Evolutionary conservation across 495 filamentous ascomycete genomes (phyloP), one percentile per base, ranked within the genome.

Genomic region (Penicillium tannophilum): DNA sequence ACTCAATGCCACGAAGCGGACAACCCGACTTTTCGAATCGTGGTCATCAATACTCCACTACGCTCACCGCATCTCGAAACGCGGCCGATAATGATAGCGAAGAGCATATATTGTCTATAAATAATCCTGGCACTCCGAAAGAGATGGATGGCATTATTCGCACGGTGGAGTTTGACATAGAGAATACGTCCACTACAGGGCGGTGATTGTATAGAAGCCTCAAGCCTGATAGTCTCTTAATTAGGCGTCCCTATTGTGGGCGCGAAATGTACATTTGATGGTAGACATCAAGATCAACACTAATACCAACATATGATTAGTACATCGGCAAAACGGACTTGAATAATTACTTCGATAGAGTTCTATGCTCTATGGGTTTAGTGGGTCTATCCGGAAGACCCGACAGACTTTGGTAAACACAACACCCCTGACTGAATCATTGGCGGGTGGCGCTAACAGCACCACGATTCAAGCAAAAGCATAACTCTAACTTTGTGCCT

Each of bases 111-210:
- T 60, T 74, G 6, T 45, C 62, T 5, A 2, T 45, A 8, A 33
- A 41, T 4, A 28, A 23, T 9, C 41, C 41, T 17, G 46, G 23
- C 17, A 39, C 17, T 53, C 47, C 55, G 24, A 66, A 42, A 35
- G 65, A 66, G 24, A 19, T 23, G 24, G 56, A 55, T 41, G 71
- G 69, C 6, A 74, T 74, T 28, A 52, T 72, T 31, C 69, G 62
- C 14, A 74, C 71, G 2, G 64, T 74, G 12, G 69, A 72, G 45
- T 72, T 74, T 42, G 64, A 74, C 45, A 60, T 74, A 46, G 62
- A 71, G 46, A 66, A 71, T 41, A 31, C 56, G 24, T 60, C 63
- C 35, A 50, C 41, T 3, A 9, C 35, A 23, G 47, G 28, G 2
- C 19, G 33, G 42, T 59, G 33, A 60, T 52, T n/a, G 39, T 44